Conservation (phyloP, 345 rosid genomes). For the Triadica sebifera region DNA sequence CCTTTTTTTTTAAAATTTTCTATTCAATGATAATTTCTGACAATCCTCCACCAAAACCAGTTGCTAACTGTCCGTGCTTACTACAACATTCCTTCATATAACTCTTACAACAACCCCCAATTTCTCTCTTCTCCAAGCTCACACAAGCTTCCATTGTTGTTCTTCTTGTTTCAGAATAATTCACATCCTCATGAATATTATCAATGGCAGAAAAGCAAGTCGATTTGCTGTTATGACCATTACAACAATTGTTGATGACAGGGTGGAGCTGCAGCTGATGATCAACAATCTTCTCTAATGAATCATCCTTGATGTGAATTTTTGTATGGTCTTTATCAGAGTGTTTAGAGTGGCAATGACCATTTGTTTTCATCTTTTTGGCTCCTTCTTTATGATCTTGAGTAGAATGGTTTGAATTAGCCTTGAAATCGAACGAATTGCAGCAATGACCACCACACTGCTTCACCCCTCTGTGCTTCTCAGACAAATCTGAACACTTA, state of each 20-base stretch:
- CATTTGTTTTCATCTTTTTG: not conserved
- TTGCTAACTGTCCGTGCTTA: conserved; percentile 32
- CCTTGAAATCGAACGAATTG: not conserved
- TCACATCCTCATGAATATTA: conserved; percentile 4
- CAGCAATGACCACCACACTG: not conserved
- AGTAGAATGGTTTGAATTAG: conserved; percentile 10
- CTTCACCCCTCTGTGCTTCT: not conserved
- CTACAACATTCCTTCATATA: conserved; percentile 44
- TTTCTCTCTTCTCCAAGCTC: conserved; percentile 37
- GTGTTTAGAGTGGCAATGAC: conserved; percentile 3
- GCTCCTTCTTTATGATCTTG: not conserved
- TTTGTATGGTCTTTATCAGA: not conserved
- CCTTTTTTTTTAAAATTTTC: not conserved
- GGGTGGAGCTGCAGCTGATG: not conserved
- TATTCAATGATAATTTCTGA: conserved; percentile 39
- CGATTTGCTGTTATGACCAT: not conserved
- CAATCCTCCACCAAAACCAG: conserved; percentile 31
- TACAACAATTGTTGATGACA: conserved; percentile 5
- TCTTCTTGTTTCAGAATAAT: not conserved
- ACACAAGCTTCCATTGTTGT: conserved; percentile 10
- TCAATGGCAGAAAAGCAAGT: not conserved
- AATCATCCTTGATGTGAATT: not conserved
- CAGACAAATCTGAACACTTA: not conserved
- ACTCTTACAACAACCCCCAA: conserved; percentile 48
- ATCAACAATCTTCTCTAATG: conserved; percentile 11